Evolutionary conservation across 352 stramenopile species (phyloP), one percentile per base, ranked within the genome.

Genomic region (Pythium grandisporangium): DNA sequence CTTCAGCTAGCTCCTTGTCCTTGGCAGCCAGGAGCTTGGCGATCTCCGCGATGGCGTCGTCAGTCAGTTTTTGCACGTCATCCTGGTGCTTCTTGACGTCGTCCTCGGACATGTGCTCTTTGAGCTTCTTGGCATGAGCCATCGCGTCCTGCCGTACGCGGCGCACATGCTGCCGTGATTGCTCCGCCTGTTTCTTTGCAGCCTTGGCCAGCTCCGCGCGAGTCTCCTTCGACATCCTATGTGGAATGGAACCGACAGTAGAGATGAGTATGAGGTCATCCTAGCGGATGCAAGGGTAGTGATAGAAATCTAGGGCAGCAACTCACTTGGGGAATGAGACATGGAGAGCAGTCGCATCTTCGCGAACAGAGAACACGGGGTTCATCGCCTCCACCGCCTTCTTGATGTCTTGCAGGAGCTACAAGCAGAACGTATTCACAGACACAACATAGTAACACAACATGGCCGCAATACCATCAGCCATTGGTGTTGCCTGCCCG

Each of bases 181-280:
- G 55, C 49, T 92, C 79, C 14, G 76, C 79, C 51, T 92, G 75
- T 49, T 92, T 92, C 63, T 89, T 89, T 3, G 58, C 70, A 6
- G 70, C 73, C 55, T 89, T 92, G 19, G 77, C 61, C 21, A 92
- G 57, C 42, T 92, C 79, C 2, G 60, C 67, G 38, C 79, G 76
- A 26, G 79, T 92, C 59, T 89, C 79, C 61, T 84, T 79, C 12
- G 79, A 84, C 76, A 92, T 89, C 59, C n/a, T n/a, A n/a, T n/a
- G n/a, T n/a, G n/a, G n/a, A n/a, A n/a, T n/a, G n/a, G n/a, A n/a
- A n/a, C n/a, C n/a, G n/a, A n/a, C n/a, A n/a, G n/a, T n/a, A n/a
- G n/a, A n/a, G n/a, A n/a, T n/a, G n/a, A n/a, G n/a, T n/a, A n/a
- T n/a, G n/a, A n/a, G n/a, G n/a, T n/a, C n/a, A n/a, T n/a, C n/a